Conservation (phyloP, 352 stramenopile genomes). For the Blastocystis hominis region DNA sequence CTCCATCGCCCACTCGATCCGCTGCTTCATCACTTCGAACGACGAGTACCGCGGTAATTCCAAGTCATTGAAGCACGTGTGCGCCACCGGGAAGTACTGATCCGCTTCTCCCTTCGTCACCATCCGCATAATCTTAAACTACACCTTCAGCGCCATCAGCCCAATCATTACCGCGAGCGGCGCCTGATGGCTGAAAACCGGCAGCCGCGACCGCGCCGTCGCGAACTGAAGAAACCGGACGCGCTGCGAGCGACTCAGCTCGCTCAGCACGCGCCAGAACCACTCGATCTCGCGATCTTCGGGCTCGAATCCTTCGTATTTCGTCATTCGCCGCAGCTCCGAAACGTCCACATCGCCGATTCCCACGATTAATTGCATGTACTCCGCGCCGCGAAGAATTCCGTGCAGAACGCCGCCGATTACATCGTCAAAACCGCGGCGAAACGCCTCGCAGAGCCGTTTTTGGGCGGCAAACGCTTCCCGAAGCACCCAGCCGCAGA, state of each 20-base stretch:
- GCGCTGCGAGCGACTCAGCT: background rate
- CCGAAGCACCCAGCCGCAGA: background rate
- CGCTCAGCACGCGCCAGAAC: slow-evolving; percentile 23
- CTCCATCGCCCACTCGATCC: slow-evolving; percentile 64
- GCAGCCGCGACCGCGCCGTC: slow-evolving; percentile 27
- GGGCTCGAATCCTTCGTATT: slow-evolving; percentile 18
- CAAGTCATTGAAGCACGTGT: slow-evolving; percentile 97
- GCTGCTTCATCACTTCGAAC: slow-evolving; percentile 60
- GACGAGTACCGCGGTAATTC: slow-evolving; percentile 84
- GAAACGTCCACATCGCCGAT: background rate
- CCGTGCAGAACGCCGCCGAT: background rate
- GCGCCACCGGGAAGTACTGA: slow-evolving; percentile 82
- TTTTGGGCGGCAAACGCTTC: background rate
- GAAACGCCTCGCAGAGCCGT: background rate
- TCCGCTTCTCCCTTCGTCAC: slow-evolving; percentile 64
- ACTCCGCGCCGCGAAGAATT: background rate
- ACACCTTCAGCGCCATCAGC: background rate
- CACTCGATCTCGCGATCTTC: slow-evolving; percentile 7
- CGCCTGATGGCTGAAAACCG: background rate
- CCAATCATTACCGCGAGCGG: background rate
- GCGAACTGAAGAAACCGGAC: slow-evolving; percentile 44
- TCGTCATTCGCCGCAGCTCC: slow-evolving; percentile 7
- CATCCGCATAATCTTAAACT: slow-evolving; percentile 63
- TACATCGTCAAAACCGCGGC: background rate
- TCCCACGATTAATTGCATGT: slow-evolving; percentile 30